Evolutionary conservation across 108 stramenopile species (phyloP), one percentile per base, ranked within the genome.

Genomic region (Skeletonema menzelii): DNA sequence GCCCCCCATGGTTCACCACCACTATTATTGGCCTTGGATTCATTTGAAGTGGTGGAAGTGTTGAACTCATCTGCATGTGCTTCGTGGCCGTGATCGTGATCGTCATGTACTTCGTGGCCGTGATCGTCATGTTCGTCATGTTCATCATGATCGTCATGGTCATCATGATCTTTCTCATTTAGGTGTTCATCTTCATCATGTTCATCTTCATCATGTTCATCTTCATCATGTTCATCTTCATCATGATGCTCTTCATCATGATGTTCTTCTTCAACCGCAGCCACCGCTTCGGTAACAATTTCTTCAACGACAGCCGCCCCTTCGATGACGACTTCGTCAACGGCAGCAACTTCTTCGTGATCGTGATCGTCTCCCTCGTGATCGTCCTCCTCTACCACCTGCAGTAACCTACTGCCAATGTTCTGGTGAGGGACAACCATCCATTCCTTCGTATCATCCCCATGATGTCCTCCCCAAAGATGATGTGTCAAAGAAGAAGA

Each of bases 1-100:
- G 30, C 38, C 3, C 66, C 67, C 73, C 73, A 79, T 13, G 78
- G 78, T 37, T 73, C 56, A 32, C 47, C 3, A 31, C 20, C n/a
- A n/a, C n/a, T n/a, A n/a, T n/a, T n/a, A n/a, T n/a, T 37, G 8
- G 22, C 49, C 19, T 53, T 53, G 40, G 40, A 42, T 53, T 53
- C 49, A 22, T 24, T 53, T 4, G 19, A 5, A 0, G n/a, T 5
- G 22, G 49, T 53, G 1, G 49, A 24, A n/a, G 49, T 15, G n/a
- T n/a, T n/a, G 8, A 42, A 53, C 49, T 53, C 49, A 8, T 19
- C 49, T 53, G 20, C 4, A 5, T 19, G 35, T 35, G 30, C 30
- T 30, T 2, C 30, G 8, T 40, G 40, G 10, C 14, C 5, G 40
- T n/a, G n/a, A n/a, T n/a, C n/a, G n/a, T n/a, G n/a, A n/a, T n/a